Conservation (phyloP, 1,139 yeast genomes). For the Yamadazyma atlantica region DNA sequence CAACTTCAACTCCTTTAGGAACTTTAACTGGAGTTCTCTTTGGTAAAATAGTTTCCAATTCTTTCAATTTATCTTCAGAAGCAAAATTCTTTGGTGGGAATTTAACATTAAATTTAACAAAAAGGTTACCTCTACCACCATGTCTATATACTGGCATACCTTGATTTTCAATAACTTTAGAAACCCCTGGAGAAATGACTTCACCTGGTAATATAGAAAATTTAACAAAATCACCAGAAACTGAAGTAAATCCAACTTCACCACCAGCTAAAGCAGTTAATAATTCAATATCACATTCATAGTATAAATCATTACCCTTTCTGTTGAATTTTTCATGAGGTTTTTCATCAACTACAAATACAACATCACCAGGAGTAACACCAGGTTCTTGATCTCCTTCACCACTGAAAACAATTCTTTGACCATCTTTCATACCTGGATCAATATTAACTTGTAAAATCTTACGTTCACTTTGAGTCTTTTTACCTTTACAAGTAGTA, state of each 20-base stretch:
- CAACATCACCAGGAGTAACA: conserved; percentile 93
- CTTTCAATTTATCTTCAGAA: conserved; percentile 62
- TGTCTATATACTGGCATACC: conserved; percentile 92
- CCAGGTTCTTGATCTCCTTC: conserved; percentile 99
- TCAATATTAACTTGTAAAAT: conserved; percentile 91
- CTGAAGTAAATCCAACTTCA: conserved; percentile 78
- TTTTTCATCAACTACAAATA: conserved; percentile 87
- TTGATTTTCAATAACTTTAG: conserved; percentile 83
- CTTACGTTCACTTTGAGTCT: conserved; percentile 85
- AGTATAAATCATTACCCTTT: conserved; percentile 84
- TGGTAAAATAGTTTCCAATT: conserved; percentile 66
- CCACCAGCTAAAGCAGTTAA: conserved; percentile 98
- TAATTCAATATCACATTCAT: conserved; percentile 85
- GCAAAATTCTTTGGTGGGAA: conserved; percentile 71
- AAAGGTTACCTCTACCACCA: conserved; percentile 74
- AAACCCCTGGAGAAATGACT: conserved; percentile 79
- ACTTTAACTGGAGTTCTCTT: conserved; percentile 53
- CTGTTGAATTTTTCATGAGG: conserved; percentile 80
- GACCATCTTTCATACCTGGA: conserved; percentile 97
- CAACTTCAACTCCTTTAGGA: conserved; percentile 69
- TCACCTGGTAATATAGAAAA: conserved; percentile 87
- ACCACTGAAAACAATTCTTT: conserved; percentile 85
- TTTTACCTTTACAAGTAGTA: conserved; percentile 84
- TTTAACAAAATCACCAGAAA: conserved; percentile 85
- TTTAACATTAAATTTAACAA: conserved; percentile 66